A percentile compares a stretch with the other conserved stretches of the same genome.
These are phyloP conservation scores for Penicillium salamii DNA, from an alignment of 495 filamentous ascomycete genomes.

Conservation along the genomic window DNA sequence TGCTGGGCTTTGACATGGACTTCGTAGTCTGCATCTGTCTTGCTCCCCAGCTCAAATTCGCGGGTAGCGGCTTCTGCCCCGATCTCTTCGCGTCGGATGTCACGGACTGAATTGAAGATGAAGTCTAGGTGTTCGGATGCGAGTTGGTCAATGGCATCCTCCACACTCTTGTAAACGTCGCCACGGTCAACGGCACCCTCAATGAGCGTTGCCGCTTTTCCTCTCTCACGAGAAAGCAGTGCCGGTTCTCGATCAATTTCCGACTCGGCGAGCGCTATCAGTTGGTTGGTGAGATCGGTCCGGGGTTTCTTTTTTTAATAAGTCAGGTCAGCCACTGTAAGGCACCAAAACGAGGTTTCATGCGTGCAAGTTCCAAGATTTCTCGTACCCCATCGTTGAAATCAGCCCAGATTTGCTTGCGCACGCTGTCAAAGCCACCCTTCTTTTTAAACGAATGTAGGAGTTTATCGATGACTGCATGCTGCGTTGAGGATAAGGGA, in stretches of 20 bases:
- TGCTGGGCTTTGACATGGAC: constrained; percentile 64
- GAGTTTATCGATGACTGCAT: constrained; percentile 71
- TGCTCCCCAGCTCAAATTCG: constrained; percentile 68
- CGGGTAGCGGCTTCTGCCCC: constrained; percentile 67
- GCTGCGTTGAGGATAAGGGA: constrained; percentile 68
- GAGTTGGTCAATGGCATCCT: constrained; percentile 62
- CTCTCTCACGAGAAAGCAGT: constrained; percentile 72
- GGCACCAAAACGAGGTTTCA: not conserved
- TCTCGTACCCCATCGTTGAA: constrained; percentile 69
- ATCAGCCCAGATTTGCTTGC: constrained; percentile 77
- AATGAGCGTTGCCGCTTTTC: constrained; percentile 78
- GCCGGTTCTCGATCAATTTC: constrained; percentile 79
- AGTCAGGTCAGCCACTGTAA: constrained; percentile 14
- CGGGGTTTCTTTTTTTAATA: constrained; percentile 70
- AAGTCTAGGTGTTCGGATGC: constrained; percentile 61
- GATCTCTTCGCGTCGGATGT: constrained; percentile 68
- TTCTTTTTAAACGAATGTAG: constrained; percentile 87
- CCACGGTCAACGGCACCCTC: constrained; percentile 83
- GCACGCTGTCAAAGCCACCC: constrained; percentile 79
- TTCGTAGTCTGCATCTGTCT: constrained; percentile 81
- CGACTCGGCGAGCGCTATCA: constrained; percentile 70
- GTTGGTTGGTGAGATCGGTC: constrained; percentile 57
- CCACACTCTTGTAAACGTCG: constrained; percentile 73
- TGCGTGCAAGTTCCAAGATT: not conserved
- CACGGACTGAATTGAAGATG: constrained; percentile 65